Percentiles rank a stretch among this genome's conserved stretches.
Conservation (phyloP, 305 asterid species). For the Solanum hybrid region DNA sequence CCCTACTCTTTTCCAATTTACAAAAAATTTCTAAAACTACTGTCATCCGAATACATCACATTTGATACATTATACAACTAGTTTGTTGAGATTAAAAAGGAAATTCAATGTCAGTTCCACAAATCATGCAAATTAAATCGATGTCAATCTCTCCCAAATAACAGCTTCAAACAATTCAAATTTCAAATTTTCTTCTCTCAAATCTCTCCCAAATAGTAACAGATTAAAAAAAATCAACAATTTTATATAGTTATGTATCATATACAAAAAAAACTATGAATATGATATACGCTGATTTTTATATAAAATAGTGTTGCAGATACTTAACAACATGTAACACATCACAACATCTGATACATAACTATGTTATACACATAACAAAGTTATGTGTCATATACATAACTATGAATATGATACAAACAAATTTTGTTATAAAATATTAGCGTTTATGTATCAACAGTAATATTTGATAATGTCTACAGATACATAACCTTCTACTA, state of each 20-base stretch:
- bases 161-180: background rate
- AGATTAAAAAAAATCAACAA: too few relatives aligned
- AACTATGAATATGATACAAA: too few relatives aligned
- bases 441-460: background rate
- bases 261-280: background rate
- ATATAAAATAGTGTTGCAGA: background rate
- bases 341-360: background rate
- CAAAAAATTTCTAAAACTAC: too few relatives aligned
- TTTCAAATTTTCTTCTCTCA: background rate
- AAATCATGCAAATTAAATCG: background rate
- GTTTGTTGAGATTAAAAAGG: background rate
- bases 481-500: background rate
- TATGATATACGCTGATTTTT: background rate
- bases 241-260: background rate
- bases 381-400: too few relatives aligned
- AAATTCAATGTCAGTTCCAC: background rate
- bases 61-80: background rate
- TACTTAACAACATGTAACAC: background rate
- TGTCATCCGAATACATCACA: background rate
- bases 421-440: too few relatives aligned
- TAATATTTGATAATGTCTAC: too few relatives aligned
- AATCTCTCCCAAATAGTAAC: background rate
- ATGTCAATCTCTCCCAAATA: too few relatives aligned
- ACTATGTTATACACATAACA: too few relatives aligned
- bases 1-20: background rate